A percentile compares a stretch with the other conserved stretches of the same genome.
phyloP scores from a whole-genome alignment of 768 basidiomycete species.

The Suillus plorans region DNA sequence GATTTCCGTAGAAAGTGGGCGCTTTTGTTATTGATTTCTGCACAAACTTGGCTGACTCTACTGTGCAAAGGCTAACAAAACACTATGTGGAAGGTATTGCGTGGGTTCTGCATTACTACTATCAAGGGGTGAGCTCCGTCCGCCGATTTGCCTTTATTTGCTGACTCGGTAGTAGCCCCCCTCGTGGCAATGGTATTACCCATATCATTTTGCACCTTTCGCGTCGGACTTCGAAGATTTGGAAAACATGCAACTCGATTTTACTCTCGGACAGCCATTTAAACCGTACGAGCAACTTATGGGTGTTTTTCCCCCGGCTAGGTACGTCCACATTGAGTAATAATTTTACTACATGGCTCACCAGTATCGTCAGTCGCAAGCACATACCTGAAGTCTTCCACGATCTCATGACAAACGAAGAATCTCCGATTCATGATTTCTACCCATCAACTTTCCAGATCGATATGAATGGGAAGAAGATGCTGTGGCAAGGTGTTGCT shows the following conservation, averaged over 20 bases:
- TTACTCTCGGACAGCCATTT: slow-evolving; percentile 84
- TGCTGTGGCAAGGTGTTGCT: slow-evolving; percentile 99
- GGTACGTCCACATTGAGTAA: slow-evolving; percentile 43
- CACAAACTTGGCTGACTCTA: slow-evolving; percentile 6
- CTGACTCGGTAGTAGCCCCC: slow-evolving; percentile 53
- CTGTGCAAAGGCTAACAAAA: slow-evolving; percentile 60
- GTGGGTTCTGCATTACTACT: slow-evolving; percentile 98
- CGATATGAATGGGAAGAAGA: slow-evolving; percentile 99
- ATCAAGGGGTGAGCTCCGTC: slow-evolving; percentile 78
- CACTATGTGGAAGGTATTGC: slow-evolving; percentile 91
- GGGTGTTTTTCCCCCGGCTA: slow-evolving; percentile 96
- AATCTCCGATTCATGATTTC: slow-evolving; percentile 94
- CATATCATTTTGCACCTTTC: slow-evolving; percentile 97
- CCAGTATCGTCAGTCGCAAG: slow-evolving; percentile 54
- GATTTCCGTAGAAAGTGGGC: slow-evolving; percentile 74
- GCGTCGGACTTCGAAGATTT: slow-evolving; percentile 90
- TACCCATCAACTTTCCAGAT: slow-evolving; percentile 91
- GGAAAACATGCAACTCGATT: slow-evolving; percentile 74
- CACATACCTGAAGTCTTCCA: slow-evolving; percentile 91
- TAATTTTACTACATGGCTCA: neutral
- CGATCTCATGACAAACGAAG: slow-evolving; percentile 77
- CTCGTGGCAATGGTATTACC: slow-evolving; percentile 99
- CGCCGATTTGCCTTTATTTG: slow-evolving; percentile 3
- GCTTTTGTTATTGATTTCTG: slow-evolving; percentile 2
- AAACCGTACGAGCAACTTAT: slow-evolving; percentile 97